A percentile compares a stretch with the other conserved stretches of the same genome.
Evolutionary conservation across 2,329 filamentous ascomycete species (phyloP).

Genomic region (Chaetothyriales sp.): DNA sequence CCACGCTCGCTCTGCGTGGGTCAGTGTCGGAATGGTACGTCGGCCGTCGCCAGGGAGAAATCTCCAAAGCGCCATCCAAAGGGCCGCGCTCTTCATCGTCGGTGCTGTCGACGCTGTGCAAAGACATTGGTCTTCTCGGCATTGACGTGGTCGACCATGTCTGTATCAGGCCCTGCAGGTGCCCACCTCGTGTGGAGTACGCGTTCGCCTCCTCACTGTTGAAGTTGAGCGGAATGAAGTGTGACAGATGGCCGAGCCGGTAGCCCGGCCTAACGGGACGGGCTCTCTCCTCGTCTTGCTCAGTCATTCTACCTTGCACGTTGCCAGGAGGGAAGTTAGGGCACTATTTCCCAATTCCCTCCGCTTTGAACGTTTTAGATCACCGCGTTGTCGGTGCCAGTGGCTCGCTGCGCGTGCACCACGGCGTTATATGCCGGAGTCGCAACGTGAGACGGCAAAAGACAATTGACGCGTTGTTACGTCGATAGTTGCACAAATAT

Average conservation of each 20-base stretch:
- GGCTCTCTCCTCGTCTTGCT: background rate
- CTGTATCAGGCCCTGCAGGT: conserved; percentile 22
- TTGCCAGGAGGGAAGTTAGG: too few species aligned
- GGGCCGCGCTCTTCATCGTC: conserved; percentile 12
- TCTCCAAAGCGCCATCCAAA: background rate
- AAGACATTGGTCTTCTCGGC: conserved; percentile 7
- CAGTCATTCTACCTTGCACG: background rate
- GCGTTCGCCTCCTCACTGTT: conserved; percentile 23
- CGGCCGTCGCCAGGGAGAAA: background rate
- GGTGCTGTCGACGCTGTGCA: conserved; percentile 10
- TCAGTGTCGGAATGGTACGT: conserved; percentile 6
- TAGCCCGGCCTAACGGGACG: conserved; percentile 1
- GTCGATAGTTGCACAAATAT: background rate
- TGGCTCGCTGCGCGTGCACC: too few species aligned
- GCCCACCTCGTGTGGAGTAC: conserved; percentile 28
- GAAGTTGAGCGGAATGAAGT: conserved; percentile 21
- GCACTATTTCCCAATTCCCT: background rate
- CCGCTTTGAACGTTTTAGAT: too few species aligned
- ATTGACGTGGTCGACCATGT: conserved; percentile 14
- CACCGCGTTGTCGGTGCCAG: too few species aligned
- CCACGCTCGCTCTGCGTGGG: conserved; percentile 12
- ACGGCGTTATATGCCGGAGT: background rate
- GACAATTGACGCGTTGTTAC: background rate
- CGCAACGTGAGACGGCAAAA: background rate
- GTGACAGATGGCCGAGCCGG: conserved; percentile 11